Evolutionary conservation across 1,284 basidiomycete species (phyloP).

Genomic region (Polyporus tsugae): DNA sequence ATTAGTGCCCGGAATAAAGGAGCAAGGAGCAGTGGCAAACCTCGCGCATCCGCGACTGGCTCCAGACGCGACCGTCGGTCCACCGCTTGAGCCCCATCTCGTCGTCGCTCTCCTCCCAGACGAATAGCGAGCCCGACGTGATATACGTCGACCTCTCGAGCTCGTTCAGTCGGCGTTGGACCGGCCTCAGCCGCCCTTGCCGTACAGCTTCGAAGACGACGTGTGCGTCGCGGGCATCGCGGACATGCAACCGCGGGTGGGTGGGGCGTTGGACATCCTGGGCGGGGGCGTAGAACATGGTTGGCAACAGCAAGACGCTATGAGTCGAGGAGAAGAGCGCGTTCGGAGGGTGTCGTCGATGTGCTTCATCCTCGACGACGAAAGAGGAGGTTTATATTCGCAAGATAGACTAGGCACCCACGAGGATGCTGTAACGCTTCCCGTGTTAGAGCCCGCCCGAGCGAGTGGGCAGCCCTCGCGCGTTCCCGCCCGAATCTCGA

Average conservation of each 20-base stretch:
- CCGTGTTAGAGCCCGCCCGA: constrained; percentile 34
- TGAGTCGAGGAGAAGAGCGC: constrained; percentile 26
- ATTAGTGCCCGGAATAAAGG: constrained; percentile 24
- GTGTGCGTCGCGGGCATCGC: constrained; percentile 70
- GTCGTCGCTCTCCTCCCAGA: constrained; percentile 73
- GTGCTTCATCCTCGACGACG: constrained; percentile 27
- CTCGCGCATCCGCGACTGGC: constrained; percentile 71
- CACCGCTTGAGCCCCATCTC: constrained; percentile 66
- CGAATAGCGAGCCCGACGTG: constrained; percentile 67
- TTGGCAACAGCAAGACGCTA: constrained; percentile 19
- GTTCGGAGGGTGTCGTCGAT: constrained; percentile 25
- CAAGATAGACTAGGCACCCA: constrained; percentile 34
- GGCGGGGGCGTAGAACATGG: constrained; percentile 49
- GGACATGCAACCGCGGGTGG: constrained; percentile 66
- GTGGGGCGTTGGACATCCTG: constrained; percentile 64
- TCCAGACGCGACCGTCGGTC: constrained; percentile 75
- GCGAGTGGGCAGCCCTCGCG: constrained; percentile 28
- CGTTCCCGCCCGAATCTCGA: constrained; percentile 36
- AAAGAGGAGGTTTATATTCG: constrained; percentile 37
- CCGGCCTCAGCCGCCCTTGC: constrained; percentile 57
- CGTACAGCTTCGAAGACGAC: constrained; percentile 67
- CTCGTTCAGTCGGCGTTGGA: constrained; percentile 64
- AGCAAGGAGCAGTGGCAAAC: constrained; percentile 41
- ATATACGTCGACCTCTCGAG: constrained; percentile 63
- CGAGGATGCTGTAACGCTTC: constrained; percentile 38